Conservation (phyloP, 1,284 basidiomycete genomes). For the Phellopilus nigrolimitatus region DNA sequence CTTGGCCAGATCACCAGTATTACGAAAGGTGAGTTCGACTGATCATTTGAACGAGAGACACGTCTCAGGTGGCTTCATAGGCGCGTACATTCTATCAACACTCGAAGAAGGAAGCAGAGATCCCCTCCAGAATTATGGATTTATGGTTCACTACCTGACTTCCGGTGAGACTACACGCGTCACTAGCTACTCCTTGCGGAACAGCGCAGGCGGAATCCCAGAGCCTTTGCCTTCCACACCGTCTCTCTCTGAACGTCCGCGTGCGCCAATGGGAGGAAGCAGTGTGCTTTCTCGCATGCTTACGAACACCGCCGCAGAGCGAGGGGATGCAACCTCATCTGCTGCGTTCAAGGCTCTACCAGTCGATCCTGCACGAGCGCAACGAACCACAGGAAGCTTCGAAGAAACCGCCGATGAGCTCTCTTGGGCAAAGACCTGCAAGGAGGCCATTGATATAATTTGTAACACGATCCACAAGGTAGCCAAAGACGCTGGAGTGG, state of each 20-base stretch:
- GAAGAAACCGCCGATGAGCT: constrained; percentile 59
- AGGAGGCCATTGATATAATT: constrained; percentile 71
- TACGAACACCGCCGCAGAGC: constrained; percentile 30
- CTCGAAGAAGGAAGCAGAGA: constrained; percentile 88
- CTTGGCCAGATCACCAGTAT: constrained; percentile 81
- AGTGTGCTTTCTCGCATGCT: constrained; percentile 30
- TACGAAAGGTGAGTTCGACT: constrained; percentile 59
- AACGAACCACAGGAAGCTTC: constrained; percentile 49
- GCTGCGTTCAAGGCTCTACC: constrained; percentile 76
- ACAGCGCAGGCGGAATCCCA: constrained; percentile 38
- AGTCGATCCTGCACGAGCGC: constrained; percentile 56
- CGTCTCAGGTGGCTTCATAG: constrained; percentile 33
- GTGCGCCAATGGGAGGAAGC: background rate
- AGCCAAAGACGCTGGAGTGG: constrained; percentile 58
- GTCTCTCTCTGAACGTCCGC: constrained; percentile 5
- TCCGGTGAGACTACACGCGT: constrained; percentile 63
- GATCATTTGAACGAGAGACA: background rate
- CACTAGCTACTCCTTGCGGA: constrained; percentile 81
- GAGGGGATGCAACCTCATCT: constrained; percentile 39
- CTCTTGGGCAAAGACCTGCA: constrained; percentile 59
- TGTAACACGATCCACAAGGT: constrained; percentile 66
- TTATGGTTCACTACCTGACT: constrained; percentile 71
- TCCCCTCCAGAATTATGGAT: constrained; percentile 81
- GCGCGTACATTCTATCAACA: constrained; percentile 87
- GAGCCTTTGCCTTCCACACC: constrained; percentile 18